phyloP scores from a whole-genome alignment of 31 red algal genomes.

The Pterothamnion heteromorphum region DNA sequence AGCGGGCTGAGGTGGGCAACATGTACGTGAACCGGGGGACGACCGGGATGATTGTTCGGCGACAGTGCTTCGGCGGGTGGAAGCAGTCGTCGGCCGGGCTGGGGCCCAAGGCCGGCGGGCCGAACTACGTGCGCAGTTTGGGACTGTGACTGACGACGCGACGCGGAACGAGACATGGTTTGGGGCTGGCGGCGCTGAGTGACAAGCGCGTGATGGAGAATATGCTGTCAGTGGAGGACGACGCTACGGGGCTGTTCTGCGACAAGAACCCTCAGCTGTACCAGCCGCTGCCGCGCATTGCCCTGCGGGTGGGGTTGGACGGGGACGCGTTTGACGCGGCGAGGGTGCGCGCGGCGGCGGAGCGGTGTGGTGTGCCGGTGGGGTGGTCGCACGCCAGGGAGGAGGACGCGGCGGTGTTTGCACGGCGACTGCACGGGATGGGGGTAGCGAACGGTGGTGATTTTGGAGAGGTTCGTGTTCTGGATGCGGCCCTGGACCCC shows the following conservation, averaged over 20 bases:
- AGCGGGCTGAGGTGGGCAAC: slow-evolving; percentile 60
- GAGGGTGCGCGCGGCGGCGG: slow-evolving; percentile 25
- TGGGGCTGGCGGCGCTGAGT: neutral
- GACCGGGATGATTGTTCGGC: slow-evolving; percentile 60
- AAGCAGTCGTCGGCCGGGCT: slow-evolving; percentile 55
- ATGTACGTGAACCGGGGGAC: slow-evolving; percentile 60
- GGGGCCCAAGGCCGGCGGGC: slow-evolving; percentile 65
- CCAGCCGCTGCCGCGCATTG: slow-evolving; percentile 42
- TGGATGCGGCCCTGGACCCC: too few relatives aligned
- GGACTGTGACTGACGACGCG: neutral
- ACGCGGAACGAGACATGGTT: slow-evolving; percentile 28
- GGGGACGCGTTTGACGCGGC: slow-evolving; percentile 42
- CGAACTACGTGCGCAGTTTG: slow-evolving; percentile 58
- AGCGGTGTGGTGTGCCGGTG: slow-evolving; percentile 6
- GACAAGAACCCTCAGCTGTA: slow-evolving; percentile 61
- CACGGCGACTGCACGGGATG: too few relatives aligned
- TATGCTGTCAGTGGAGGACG: slow-evolving; percentile 57
- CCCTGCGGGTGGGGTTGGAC: slow-evolving; percentile 32
- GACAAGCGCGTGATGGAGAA: slow-evolving; percentile 49
- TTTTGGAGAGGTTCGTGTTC: too few relatives aligned
- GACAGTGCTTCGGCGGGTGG: slow-evolving; percentile 66
- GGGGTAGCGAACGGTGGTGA: too few relatives aligned
- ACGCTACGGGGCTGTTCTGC: slow-evolving; percentile 50
- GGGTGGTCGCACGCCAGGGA: neutral
- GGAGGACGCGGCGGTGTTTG: neutral